Base-by-base conservation (phyloP, 192 early-diverging fungal genomes). In the Backusella westeae region DNA sequence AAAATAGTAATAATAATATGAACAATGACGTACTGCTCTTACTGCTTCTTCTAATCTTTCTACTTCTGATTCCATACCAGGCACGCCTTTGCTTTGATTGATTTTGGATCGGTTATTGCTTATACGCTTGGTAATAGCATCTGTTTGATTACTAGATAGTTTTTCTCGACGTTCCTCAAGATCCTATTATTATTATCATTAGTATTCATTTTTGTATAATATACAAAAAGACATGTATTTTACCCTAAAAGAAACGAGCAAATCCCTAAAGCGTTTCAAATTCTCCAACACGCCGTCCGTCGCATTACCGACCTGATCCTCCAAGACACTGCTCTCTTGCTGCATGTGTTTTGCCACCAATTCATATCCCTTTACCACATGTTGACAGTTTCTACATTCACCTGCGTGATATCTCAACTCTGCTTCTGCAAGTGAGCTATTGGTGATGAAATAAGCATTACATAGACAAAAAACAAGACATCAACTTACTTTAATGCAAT, bases 231-330 rank as follows among this genome's bases (percentile, higher is more conserved):
- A 53, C 9, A n/a, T n/a, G 5, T n/a, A n/a, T 39, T 69, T 44
- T 80, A 88, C 88, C 46, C 80, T 81, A 52, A 86, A 82, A 6
- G 90, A 88, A 15, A 89, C 84, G 26, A 93, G 76, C 12, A 93
- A 72, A 70, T 93, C 91, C n/a, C 91, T 86, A 66, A 90, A 86
- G 38, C 85, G 77, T 69, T 92, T 93, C 44, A 93, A 56, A 81
- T 78, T 85, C 67, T 93, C 91, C 5, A 92, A 77, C 63, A 91
- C 80, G 0, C 81, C 86, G 53, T 86, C 86, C 9, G 83, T 82
- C 67, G 81, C 77, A 34, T n/a, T 23, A 19, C 52, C 29, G 29
- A 77, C 66, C 63, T 81, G 76, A 19, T 87, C 75, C 23, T 87
- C 84, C 69, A 85, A 74, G 12, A 89, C 67, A 17, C 56, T 71